Base-by-base conservation (phyloP, 352 stramenopile genomes). In the Phytophthora rubi region DNA sequence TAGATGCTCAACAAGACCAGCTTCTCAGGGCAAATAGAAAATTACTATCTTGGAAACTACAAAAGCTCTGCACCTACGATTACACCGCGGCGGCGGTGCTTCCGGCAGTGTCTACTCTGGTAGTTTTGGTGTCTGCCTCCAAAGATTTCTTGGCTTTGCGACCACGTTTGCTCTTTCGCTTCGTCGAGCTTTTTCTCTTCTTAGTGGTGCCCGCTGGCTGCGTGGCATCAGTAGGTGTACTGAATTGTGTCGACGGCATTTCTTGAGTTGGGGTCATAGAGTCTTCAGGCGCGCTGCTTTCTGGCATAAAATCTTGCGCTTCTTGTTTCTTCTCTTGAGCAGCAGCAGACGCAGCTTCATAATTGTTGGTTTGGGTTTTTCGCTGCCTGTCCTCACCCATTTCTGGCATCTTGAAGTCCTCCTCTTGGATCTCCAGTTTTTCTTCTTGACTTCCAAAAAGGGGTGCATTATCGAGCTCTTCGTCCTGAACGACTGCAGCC, bases 11-110 rank as follows among this genome's bases (percentile, higher is more conserved):
- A 54, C 49, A 35, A 18, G 48, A 26, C 49, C 16, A 37, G 6
- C 12, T 16, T 48, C 64, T 65, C 21, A 65, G 10, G 42, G 61
- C 18, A 21, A 76, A 76, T 73, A 72, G 58, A 70, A 65, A 65
- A 65, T 54, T 71, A 68, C 55, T 73, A 68, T 79, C 42, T 61
- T 67, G 33, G 39, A 69, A 68, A 72, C 57, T 76, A 76, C 58
- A 62, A 56, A 63, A 49, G 63, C 28, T 35, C 30, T 16, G 39
- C 18, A 59, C 26, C 58, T 63, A 54, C 60, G 26, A 75, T 73
- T 70, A 76, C 35, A 59, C 52, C n/a, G 51, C 63, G 48, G 37
- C 47, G 8, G 53, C 62, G 35, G 53, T 28, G 45, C 32, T 51
- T 67, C 45, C 55, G 35, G 35, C 33, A 9, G 45, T 21, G 28